Conservation (phyloP, 306 rosid genomes). For the Hylodesmum podocarpum region DNA sequence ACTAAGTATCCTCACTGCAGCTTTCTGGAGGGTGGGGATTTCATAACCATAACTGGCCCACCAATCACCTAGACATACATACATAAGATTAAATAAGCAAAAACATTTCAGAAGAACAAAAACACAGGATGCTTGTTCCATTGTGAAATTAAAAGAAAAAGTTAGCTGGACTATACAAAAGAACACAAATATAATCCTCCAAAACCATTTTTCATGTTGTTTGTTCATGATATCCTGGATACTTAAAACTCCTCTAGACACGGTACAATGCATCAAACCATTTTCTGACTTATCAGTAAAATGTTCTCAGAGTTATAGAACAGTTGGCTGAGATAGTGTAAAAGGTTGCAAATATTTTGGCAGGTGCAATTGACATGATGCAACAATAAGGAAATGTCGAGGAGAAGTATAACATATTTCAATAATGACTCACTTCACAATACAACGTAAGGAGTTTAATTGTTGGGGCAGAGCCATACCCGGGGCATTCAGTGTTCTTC, state of each 20-base stretch:
- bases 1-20: constrained; percentile 61
- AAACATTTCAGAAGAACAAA: neutral
- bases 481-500: constrained; percentile 70
- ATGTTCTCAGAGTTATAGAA: neutral
- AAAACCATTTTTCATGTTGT: neutral
- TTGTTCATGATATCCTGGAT: neutral
- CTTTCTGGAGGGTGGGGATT: constrained; percentile 63
- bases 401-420: neutral
- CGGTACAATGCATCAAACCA: neutral
- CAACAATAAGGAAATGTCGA: neutral
- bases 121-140: neutral
- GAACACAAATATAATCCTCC: neutral
- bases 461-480: constrained; percentile 43
- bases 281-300: neutral
- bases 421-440: neutral
- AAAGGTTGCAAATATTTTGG: neutral
- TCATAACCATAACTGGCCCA: constrained; percentile 78
- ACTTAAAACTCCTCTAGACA: neutral
- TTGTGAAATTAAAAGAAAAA: neutral
- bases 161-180: neutral
- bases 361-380: neutral
- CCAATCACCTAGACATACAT: constrained; percentile 63
- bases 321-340: neutral
- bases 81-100: neutral
- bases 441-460: neutral